Conservation (phyloP, 2,329 filamentous ascomycete species). For the Daldinia eschscholtzii region DNA sequence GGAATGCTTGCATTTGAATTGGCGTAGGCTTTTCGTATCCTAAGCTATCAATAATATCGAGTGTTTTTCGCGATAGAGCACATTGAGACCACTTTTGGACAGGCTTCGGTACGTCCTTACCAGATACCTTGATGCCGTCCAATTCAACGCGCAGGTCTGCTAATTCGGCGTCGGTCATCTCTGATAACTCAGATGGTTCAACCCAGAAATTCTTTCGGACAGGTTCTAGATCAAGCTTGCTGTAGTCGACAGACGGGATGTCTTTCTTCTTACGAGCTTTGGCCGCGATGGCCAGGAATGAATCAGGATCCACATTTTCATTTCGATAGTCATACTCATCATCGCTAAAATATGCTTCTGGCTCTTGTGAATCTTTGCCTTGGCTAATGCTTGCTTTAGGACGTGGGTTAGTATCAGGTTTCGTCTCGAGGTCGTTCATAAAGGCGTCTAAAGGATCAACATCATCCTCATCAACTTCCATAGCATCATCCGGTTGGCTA, state of each 20-base stretch:
- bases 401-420: constrained; percentile 42
- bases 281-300: constrained; percentile 66
- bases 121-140: constrained; percentile 94
- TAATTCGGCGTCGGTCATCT: constrained; percentile 87
- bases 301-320: constrained; percentile 61
- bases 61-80: constrained; percentile 85
- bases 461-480: constrained; percentile 75
- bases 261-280: constrained; percentile 91
- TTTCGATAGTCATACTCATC: constrained; percentile 75
- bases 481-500: constrained; percentile 57
- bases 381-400: constrained; percentile 55
- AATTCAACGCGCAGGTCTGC: constrained; percentile 85
- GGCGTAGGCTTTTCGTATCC: constrained; percentile 91
- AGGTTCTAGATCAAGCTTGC: constrained; percentile 84
- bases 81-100: constrained; percentile 98
- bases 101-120: constrained; percentile 89
- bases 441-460: constrained; percentile 96
- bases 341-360: constrained; percentile 89
- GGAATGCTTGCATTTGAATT: constrained; percentile 95
- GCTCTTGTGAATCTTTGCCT: constrained; percentile 71
- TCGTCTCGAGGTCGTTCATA: constrained; percentile 79
- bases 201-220: constrained; percentile 97
- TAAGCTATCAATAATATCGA: constrained; percentile 85
- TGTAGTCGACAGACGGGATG: constrained; percentile 87
- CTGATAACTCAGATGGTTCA: constrained; percentile 84